phyloP scores from a whole-genome alignment of 192 early-diverging fungal species.

The Hyaloraphidium curvatum region DNA sequence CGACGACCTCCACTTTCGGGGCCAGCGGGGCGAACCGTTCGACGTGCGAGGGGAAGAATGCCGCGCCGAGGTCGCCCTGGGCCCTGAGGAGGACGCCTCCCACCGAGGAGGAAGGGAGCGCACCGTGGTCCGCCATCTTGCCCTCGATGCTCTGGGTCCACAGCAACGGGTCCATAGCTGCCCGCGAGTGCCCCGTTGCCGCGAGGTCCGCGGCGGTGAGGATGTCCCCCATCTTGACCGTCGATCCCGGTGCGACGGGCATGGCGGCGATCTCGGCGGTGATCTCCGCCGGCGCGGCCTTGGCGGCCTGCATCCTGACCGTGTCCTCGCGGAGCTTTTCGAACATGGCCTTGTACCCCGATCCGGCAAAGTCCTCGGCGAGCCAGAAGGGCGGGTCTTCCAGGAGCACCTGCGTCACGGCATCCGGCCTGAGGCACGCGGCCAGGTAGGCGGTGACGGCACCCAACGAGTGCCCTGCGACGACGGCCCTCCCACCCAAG shows the following conservation, averaged over 20 bases:
- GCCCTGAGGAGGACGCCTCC: neutral
- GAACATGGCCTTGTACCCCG: neutral
- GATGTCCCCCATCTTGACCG: neutral
- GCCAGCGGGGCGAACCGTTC: neutral
- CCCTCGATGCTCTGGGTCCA: neutral
- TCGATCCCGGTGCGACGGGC: neutral
- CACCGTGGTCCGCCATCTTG: neutral
- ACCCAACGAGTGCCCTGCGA: neutral
- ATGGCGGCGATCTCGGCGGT: neutral
- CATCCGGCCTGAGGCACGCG: neutral
- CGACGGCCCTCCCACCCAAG: neutral
- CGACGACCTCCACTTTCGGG: neutral
- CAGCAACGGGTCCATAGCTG: neutral
- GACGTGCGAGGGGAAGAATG: neutral
- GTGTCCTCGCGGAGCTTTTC: neutral
- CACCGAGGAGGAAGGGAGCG: neutral
- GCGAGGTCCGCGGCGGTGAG: neutral
- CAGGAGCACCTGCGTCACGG: neutral
- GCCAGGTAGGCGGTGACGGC: neutral
- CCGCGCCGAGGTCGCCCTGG: neutral
- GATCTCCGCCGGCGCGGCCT: neutral
- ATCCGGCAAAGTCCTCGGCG: neutral
- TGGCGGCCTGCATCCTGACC: neutral
- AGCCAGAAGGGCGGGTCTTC: conserved; percentile 1
- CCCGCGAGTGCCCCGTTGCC: neutral